phyloP scores from a whole-genome alignment of 106 monocot genomes.

The Acorus gramineus region DNA sequence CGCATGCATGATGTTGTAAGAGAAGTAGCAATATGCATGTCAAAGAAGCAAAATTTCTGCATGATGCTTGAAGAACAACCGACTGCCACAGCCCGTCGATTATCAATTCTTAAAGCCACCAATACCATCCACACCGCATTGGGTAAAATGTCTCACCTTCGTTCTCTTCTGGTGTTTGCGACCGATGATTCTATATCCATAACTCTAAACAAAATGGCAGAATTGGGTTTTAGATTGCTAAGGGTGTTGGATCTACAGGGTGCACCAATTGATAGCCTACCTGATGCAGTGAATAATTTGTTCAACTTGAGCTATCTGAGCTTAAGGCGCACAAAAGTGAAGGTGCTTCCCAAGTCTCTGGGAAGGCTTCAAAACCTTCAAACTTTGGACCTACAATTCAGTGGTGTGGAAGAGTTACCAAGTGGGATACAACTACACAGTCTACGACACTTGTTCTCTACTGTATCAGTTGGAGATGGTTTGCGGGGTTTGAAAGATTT shows the following conservation, averaged over 20 bases:
- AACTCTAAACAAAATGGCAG: too few relatives aligned
- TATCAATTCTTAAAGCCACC: conserved; percentile 6
- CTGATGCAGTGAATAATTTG: conserved; percentile 9
- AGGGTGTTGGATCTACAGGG: conserved; percentile 18
- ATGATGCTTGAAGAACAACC: conserved; percentile 1
- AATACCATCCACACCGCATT: too few relatives aligned
- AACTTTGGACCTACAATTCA: conserved; percentile 12
- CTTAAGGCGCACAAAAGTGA: conserved; percentile 11
- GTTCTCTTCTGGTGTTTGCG: neutral
- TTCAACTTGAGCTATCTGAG: conserved; percentile 15
- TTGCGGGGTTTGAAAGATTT: neutral
- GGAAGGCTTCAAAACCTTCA: conserved; percentile 13
- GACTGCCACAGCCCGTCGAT: conserved; percentile 2
- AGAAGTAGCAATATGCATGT: conserved; percentile 10
- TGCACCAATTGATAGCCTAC: conserved; percentile 4
- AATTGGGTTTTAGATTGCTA: conserved; percentile 2
- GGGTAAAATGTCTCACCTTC: neutral
- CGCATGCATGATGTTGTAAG: conserved; percentile 17
- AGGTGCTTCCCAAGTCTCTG: conserved; percentile 14
- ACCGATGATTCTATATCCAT: neutral
- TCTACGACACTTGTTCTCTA: too few relatives aligned
- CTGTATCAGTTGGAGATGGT: neutral
- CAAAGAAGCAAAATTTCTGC: conserved; percentile 1
- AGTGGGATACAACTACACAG: too few relatives aligned
- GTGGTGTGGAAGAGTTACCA: too few relatives aligned